Evolutionary conservation across 306 rosid species (phyloP), one percentile per base, ranked within the genome.

Genomic region (Rosa lucieae): DNA sequence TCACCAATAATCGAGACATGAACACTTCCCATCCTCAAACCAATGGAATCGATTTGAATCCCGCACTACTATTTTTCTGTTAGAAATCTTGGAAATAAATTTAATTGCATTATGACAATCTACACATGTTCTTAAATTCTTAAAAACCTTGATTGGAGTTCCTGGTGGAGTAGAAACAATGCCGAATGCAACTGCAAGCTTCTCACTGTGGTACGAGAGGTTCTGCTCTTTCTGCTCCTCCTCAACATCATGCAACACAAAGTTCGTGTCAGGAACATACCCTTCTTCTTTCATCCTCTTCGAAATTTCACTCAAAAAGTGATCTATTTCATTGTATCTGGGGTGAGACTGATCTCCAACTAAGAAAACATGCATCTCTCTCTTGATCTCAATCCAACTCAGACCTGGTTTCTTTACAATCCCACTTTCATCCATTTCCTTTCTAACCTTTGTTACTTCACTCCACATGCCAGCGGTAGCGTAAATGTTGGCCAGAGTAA

Each of bases 41-140:
- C 86, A 89, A 81, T 92, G 94, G 82, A 92, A 89, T 66, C 94
- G 82, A 85, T 87, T 89, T 72, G 92, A 92, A 81, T 89, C 91
- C 86, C 91, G 81, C 56, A 89, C 81, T 10, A 83, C 70, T 51
- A 89, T 84, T 86, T 81, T 87, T 56, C 90, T 89, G 43, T 76
- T 46, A 14, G 78, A 81, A 74, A 84, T 87, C 80, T 84, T 87
- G 8, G 91, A 88, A 71, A 85, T 87, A 76, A 75, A 88, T 72
- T 92, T 88, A 74, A 89, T 87, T 5, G 90, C 90, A 13, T 67
- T 90, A 75, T 89, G 94, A 66, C 91, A 89, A 43, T 92, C 97
- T 3, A 89, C 91, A 79, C 92, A 87, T 75, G 92, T 92, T 80
- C 90, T 88, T 66, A 92, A 85, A 67, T 88, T 92, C 84, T 91